phyloP scores from a whole-genome alignment of 495 filamentous ascomycete genomes.

The Trichoderma reesei region DNA sequence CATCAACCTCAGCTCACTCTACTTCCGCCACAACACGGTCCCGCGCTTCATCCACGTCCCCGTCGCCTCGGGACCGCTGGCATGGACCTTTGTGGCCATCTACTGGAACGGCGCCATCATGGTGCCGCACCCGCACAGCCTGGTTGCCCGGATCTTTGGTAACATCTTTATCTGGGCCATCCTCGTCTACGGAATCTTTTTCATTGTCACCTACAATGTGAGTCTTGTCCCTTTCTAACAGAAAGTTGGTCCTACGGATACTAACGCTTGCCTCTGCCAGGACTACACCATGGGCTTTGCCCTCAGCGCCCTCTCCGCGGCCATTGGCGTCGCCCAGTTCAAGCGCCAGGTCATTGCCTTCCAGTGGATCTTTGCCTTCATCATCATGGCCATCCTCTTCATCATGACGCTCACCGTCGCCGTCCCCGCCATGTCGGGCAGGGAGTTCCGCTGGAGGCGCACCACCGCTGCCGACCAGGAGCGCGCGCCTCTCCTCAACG shows the following conservation, averaged over 20 bases:
- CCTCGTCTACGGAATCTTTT: conserved; percentile 60
- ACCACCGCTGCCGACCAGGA: conserved; percentile 32
- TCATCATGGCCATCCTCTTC: conserved; percentile 67
- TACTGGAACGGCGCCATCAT: conserved; percentile 83
- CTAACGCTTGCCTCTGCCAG: conserved; percentile 16
- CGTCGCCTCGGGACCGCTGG: conserved; percentile 65
- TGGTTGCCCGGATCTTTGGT: conserved; percentile 64
- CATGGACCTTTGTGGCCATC: conserved; percentile 73
- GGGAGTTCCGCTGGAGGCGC: conserved; percentile 26
- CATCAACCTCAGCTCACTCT: conserved; percentile 62
- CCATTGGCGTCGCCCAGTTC: conserved; percentile 69
- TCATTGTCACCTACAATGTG: conserved; percentile 55
- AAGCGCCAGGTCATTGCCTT: conserved; percentile 57
- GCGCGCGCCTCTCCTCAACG: conserved; percentile 39
- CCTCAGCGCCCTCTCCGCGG: conserved; percentile 60
- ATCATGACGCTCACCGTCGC: conserved; percentile 53
- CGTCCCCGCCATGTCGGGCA: conserved; percentile 52
- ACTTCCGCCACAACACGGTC: conserved; percentile 64
- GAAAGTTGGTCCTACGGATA: neutral
- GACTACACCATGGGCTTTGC: conserved; percentile 79
- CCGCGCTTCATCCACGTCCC: conserved; percentile 64
- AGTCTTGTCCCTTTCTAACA: conserved; percentile 4
- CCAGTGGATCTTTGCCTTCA: conserved; percentile 88
- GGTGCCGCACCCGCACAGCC: conserved; percentile 42
- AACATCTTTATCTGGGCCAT: conserved; percentile 83